Evolutionary conservation across 192 early-diverging fungal genomes (phyloP), one percentile per base, ranked within the genome.

Genomic region (Pilaira anomala): DNA sequence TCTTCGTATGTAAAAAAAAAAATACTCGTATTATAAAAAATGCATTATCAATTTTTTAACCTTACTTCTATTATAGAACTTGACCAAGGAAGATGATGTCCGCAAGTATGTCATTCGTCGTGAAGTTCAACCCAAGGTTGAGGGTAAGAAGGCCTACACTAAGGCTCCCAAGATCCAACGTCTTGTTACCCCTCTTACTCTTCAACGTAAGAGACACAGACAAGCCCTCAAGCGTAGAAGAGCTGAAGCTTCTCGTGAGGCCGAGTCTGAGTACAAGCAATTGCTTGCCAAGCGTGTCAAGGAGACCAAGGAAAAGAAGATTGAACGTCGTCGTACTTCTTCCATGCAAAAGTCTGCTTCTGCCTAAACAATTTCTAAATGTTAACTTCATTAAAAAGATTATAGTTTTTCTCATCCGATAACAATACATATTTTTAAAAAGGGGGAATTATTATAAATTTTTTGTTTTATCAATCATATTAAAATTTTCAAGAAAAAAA

Each of bases 61-160:
- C 8, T 11, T 52, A 21, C 5, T 14, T 40, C 39, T 45, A 41
- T n/a, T 9, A 48, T 41, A 63, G 61, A 90, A 92, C 85, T 87
- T 98, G 77, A 88, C 77, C 85, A 96, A 96, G 91, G 93, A 93
- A 63, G 96, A 96, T 83, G 96, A 98, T 84, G 96, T 98, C 67
- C 92, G 94, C 87, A 93, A 98, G 87, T 98, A 92, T 81, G 96
- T 98, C 57, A 96, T 98, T 72, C 93, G 94, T 74, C 93, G 96
- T 76, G 94, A 97, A 80, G 81, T 98, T 66, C 79, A 86, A 74
- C 86, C 86, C 84, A 91, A 91, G 85, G 85, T 86, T 76, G 80
- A 83, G 46, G 91, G 86, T 70, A 93, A 91, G 84, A 93, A 95
- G 88, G 80, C 88, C 65, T 88, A 86, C 86, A 91, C 93, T 83